Evolutionary conservation across 2,329 filamentous ascomycete genomes (phyloP), one percentile per base, ranked within the genome.

Genomic region (Aquanectria penicillioides): DNA sequence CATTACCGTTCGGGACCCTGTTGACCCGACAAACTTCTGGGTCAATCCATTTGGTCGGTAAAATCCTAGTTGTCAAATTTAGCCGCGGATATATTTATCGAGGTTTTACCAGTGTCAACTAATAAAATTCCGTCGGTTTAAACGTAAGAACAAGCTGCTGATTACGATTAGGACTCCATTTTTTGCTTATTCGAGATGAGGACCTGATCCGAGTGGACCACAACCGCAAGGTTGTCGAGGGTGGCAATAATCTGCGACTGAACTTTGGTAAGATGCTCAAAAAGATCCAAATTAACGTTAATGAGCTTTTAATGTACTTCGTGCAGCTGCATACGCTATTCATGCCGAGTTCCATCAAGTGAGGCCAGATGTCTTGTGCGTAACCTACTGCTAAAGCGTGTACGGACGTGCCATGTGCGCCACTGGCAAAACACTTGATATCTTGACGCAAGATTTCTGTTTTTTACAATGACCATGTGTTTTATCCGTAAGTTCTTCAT

Each of bases 131-230:
- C n/a, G n/a, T n/a, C n/a, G n/a, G n/a, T n/a, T n/a, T n/a, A n/a
- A n/a, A n/a, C n/a, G n/a, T n/a, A n/a, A n/a, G n/a, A n/a, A n/a
- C n/a, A n/a, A n/a, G n/a, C n/a, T n/a, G n/a, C n/a, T n/a, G n/a
- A n/a, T n/a, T n/a, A 12, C 33, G 6, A 26, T 15, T 11, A 50
- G 47, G 47, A 12, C 80, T 86, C 2, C 81, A 85, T 3, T 90
- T 89, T 74, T 83, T 83, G 8, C 77, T 86, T 51, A 84, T 91
- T 37, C 88, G 85, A 55, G 80, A 82, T 0, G 88, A 85, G 0
- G 87, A 91, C 63, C 79, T 92, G n/a, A 89, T 91, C 51, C 84
- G 83, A 13, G 88, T 91, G 2, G 80, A 89, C 65, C 79, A 86
- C 47, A 71, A 81, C 0, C 89, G 89, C 2, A 75, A 85, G 20